Percentiles rank a stretch among this genome's conserved stretches.
Conservation (phyloP, 495 filamentous ascomycete species). For the Xylaria telfairii region DNA sequence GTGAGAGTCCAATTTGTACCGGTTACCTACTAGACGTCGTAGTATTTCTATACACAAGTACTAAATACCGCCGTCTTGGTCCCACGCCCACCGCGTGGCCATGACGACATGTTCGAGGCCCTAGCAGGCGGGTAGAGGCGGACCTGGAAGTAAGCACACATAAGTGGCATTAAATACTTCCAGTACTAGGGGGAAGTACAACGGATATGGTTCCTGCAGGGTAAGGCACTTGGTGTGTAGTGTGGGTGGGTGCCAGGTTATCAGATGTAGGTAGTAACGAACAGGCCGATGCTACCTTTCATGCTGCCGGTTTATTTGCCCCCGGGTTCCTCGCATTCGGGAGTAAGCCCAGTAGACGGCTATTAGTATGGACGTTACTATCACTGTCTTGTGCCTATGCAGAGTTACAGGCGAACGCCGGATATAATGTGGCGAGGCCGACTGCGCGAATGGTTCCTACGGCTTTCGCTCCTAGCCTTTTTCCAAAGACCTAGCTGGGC, state of each 20-base stretch:
- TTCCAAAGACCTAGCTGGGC: neutral
- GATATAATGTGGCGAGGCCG: slow-evolving; percentile 4
- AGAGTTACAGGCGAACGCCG: neutral
- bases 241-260: neutral
- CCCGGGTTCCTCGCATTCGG: neutral
- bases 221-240: neutral
- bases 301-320: neutral
- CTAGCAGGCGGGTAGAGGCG: slow-evolving; percentile 3
- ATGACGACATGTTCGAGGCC: neutral
- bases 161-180: neutral
- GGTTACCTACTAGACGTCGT: neutral
- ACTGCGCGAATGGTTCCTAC: neutral
- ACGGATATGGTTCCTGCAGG: slow-evolving; percentile 1
- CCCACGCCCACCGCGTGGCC: neutral
- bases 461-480: neutral
- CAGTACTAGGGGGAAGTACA: neutral
- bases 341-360: neutral
- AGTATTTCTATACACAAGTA: neutral
- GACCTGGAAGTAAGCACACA: neutral
- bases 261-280: neutral
- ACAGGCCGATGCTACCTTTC: neutral
- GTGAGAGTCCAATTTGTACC: neutral
- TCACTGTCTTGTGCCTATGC: neutral
- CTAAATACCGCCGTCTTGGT: neutral
- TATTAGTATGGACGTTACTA: neutral